These are phyloP conservation scores for Coemansia sp. DNA, from an alignment of 192 early-diverging fungal species.

Conservation along the genomic window DNA sequence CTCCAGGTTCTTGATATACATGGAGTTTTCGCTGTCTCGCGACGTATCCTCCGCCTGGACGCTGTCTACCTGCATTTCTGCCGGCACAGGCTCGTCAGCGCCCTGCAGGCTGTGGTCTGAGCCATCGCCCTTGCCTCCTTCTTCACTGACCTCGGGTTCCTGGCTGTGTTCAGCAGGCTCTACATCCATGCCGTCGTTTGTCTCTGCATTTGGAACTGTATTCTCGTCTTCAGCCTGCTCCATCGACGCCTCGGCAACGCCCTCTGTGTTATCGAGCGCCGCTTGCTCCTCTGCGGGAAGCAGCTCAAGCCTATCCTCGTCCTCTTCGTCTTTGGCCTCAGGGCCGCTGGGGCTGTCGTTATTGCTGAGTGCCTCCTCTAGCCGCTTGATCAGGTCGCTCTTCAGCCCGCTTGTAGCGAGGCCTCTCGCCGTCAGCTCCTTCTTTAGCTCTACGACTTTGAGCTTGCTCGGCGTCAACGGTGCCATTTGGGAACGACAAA, in stretches of 20 bases:
- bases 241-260: not conserved
- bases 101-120: not conserved
- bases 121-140: not conserved
- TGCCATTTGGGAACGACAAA: conserved; percentile 4
- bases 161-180: not conserved
- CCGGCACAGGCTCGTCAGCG: not conserved
- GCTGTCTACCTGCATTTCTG: not conserved
- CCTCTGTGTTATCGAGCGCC: not conserved
- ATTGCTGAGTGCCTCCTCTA: conserved; percentile 49
- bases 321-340: not conserved
- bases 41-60: not conserved
- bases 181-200: not conserved
- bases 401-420: conserved; percentile 59
- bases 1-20: conserved; percentile 42
- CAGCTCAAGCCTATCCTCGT: conserved; percentile 17
- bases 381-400: conserved; percentile 57
- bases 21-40: conserved; percentile 2
- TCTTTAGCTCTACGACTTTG: conserved; percentile 58
- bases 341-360: not conserved
- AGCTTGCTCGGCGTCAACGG: conserved; percentile 43
- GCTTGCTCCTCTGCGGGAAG: conserved; percentile 14
- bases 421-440: conserved; percentile 51
- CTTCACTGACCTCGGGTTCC: not conserved
- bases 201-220: not conserved
- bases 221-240: not conserved